Percentiles rank a stretch among this genome's conserved stretches.
phyloP scores from a whole-genome alignment of 2,329 filamentous ascomycete species.

The Coniella lustricola region DNA sequence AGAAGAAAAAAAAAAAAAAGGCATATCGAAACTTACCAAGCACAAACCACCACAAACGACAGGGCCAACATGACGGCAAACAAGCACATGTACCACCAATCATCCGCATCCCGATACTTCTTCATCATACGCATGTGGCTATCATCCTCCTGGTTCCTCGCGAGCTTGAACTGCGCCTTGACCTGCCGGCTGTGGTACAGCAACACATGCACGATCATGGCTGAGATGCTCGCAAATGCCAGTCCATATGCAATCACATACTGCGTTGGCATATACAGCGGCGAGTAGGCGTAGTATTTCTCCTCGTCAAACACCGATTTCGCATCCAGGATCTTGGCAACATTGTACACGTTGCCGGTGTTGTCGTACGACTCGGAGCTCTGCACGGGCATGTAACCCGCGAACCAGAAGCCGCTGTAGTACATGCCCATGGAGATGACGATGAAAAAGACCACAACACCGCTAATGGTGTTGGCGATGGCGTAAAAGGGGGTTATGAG shows the following conservation, averaged over 20 bases:
- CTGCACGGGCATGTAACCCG: constrained; percentile 56
- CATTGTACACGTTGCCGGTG: constrained; percentile 52
- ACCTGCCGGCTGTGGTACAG: constrained; percentile 51
- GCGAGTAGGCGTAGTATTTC: constrained; percentile 58
- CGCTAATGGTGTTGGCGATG: constrained; percentile 47
- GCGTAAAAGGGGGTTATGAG: constrained; percentile 48
- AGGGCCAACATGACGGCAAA: constrained; percentile 47
- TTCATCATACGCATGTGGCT: constrained; percentile 56
- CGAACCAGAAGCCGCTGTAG: constrained; percentile 49
- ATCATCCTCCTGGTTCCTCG: constrained; percentile 50
- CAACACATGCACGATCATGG: constrained; percentile 49
- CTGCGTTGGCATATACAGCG: constrained; percentile 56
- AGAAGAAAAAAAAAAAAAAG: background rate
- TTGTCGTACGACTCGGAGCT: constrained; percentile 59
- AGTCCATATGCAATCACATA: constrained; percentile 55
- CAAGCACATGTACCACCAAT: constrained; percentile 51
- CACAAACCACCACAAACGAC: constrained; percentile 47
- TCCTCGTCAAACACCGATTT: constrained; percentile 52
- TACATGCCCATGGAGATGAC: constrained; percentile 52
- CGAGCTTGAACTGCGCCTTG: constrained; percentile 46
- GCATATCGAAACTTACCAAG: constrained; percentile 29
- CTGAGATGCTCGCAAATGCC: constrained; percentile 60
- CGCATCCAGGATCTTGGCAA: constrained; percentile 49
- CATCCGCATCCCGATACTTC: constrained; percentile 51
- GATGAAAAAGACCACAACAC: constrained; percentile 49